Percentiles rank a stretch among this genome's conserved stretches.
phyloP scores from a whole-genome alignment of 495 filamentous ascomycete genomes.

The Xylaria telfairii region DNA sequence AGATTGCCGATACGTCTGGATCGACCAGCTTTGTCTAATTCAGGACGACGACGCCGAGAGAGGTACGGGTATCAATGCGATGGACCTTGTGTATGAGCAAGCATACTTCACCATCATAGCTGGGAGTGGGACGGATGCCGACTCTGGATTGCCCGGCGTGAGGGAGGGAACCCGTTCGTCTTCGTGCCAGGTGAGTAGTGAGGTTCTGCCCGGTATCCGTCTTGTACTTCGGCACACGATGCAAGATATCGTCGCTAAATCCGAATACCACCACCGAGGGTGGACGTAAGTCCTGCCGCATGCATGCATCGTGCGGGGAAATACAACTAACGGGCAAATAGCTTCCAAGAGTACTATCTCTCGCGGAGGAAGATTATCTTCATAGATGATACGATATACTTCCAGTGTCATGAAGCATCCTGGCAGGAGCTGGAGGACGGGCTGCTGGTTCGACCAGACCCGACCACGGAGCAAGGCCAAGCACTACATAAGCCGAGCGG shows the following conservation, averaged over 20 bases:
- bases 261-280: constrained; percentile 22
- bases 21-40: constrained; percentile 39
- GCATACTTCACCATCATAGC: constrained; percentile 34
- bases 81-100: constrained; percentile 28
- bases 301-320: background rate
- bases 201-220: constrained; percentile 10
- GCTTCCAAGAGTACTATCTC: constrained; percentile 44
- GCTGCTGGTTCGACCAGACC: constrained; percentile 10
- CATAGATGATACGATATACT: constrained; percentile 37
- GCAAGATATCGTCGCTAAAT: constrained; percentile 22
- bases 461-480: constrained; percentile 7
- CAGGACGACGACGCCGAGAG: constrained; percentile 21
- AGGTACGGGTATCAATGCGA: constrained; percentile 19
- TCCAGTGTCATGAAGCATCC: constrained; percentile 33
- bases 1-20: constrained; percentile 42
- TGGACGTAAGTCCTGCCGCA: constrained; percentile 21
- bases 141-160: constrained; percentile 40
- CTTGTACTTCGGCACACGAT: constrained; percentile 15
- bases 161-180: constrained; percentile 21
- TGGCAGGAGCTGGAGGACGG: constrained; percentile 28
- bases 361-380: constrained; percentile 42
- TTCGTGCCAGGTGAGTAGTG: constrained; percentile 10
- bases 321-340: constrained; percentile 20
- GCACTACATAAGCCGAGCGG: constrained; percentile 24
- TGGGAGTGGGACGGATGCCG: constrained; percentile 35